phyloP scores from a whole-genome alignment of 441 rosid genomes.

The Omphalea diandra region DNA sequence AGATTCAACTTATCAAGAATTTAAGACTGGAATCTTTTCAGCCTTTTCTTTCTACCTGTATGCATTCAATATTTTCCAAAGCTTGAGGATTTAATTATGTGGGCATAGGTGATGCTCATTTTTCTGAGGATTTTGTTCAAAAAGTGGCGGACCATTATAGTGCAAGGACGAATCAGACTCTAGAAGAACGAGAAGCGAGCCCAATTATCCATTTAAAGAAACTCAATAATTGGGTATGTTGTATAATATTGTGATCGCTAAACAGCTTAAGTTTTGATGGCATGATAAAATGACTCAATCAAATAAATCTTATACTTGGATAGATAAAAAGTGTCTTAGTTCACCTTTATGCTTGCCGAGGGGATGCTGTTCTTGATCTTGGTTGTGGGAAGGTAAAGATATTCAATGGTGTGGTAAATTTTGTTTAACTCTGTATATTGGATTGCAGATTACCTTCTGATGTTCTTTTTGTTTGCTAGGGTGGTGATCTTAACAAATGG shows the following conservation, averaged over 20 bases:
- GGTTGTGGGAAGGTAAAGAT: constrained; percentile 89
- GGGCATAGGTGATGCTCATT: constrained; percentile 61
- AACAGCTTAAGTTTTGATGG: neutral
- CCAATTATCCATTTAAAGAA: constrained; percentile 96
- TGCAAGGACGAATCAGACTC: constrained; percentile 88
- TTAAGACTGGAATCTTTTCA: neutral
- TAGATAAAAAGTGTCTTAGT: constrained; percentile 98
- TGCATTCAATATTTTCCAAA: too few species aligned
- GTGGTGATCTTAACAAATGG: constrained; percentile 99
- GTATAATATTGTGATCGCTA: constrained; percentile 4
- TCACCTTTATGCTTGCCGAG: constrained; percentile 81
- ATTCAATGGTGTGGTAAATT: neutral
- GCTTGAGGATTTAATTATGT: constrained; percentile 22
- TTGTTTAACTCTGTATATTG: neutral
- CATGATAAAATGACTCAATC: neutral
- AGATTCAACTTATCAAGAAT: neutral
- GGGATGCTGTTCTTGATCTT: constrained; percentile 94
- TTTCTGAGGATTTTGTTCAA: too few species aligned
- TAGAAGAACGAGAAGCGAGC: constrained; percentile 98
- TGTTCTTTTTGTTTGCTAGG: constrained; percentile 38
- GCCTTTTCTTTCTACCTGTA: neutral
- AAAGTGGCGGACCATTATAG: constrained; percentile 96
- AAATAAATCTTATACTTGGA: constrained; percentile 18
- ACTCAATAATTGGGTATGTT: constrained; percentile 87
- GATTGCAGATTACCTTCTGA: constrained; percentile 14